A percentile compares a stretch with the other conserved stretches of the same genome.
These are phyloP conservation scores for Jaltomata sinuosa DNA, from an alignment of 257 asterid species.

Conservation along the genomic window DNA sequence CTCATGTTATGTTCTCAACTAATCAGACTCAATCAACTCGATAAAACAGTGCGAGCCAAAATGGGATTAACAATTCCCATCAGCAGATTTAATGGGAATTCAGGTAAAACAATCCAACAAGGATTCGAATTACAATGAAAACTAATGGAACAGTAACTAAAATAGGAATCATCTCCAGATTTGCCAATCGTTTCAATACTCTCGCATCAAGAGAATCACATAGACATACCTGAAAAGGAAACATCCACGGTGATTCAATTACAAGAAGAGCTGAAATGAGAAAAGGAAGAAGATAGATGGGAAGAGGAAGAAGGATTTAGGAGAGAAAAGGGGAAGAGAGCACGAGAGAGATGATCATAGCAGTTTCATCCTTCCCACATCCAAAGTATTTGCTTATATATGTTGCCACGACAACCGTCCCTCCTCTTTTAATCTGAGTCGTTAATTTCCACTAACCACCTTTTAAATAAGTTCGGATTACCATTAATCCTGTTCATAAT, in stretches of 20 bases:
- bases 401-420: not conserved
- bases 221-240: not conserved
- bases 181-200: not conserved
- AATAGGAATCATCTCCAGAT: not conserved
- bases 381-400: not conserved
- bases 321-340: not conserved
- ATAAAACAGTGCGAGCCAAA: not conserved
- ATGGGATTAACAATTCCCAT: not conserved
- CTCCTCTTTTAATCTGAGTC: not conserved
- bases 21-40: not conserved
- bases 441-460: not conserved
- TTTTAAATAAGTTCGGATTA: not conserved
- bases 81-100: too few species aligned
- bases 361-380: not conserved
- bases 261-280: not conserved
- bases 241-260: not conserved
- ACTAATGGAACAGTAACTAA: not conserved
- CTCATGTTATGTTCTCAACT: not conserved
- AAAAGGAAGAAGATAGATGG: too few species aligned
- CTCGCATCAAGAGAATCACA: not conserved
- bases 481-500: not conserved
- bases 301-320: not conserved
- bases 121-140: not conserved
- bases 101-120: not conserved
- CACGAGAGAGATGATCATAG: not conserved